Conservation (phyloP, 371 early-diverging fungal species). For the Parasitella parasitica region DNA sequence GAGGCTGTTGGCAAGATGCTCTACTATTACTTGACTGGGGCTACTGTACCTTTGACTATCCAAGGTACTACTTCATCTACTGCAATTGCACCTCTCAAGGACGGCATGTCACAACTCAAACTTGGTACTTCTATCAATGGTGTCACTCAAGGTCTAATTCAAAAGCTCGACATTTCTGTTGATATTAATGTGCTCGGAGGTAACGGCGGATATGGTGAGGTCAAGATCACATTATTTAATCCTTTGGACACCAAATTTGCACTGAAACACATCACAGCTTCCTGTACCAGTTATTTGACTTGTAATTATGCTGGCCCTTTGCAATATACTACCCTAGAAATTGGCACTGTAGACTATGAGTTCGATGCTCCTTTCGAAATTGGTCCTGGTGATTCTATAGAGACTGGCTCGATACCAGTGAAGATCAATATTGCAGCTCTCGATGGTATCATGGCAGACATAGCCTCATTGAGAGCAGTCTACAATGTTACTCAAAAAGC, state of each 20-base stretch:
- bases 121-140: slow-evolving; percentile 47
- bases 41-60: slow-evolving; percentile 45
- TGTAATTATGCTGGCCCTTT: background rate
- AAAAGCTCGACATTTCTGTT: slow-evolving; percentile 15
- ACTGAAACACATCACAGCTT: slow-evolving; percentile 35
- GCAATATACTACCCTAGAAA: background rate
- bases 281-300: background rate
- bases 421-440: background rate
- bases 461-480: background rate
- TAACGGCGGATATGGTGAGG: slow-evolving; percentile 5
- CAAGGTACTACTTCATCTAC: slow-evolving; percentile 41
- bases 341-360: slow-evolving; percentile 23
- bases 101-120: slow-evolving; percentile 38
- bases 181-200: background rate
- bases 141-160: slow-evolving; percentile 28
- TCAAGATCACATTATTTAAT: slow-evolving; percentile 42
- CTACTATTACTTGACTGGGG: slow-evolving; percentile 37
- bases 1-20: slow-evolving; percentile 30
- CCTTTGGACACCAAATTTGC: slow-evolving; percentile 44
- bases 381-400: slow-evolving; percentile 5
- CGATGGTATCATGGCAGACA: background rate
- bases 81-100: slow-evolving; percentile 39
- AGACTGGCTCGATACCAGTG: slow-evolving; percentile 11
- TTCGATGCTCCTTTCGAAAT: slow-evolving; percentile 17
- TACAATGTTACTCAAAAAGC: slow-evolving; percentile 26